phyloP scores from a whole-genome alignment of 2,329 filamentous ascomycete genomes.

The Paecilomyces formosus region DNA sequence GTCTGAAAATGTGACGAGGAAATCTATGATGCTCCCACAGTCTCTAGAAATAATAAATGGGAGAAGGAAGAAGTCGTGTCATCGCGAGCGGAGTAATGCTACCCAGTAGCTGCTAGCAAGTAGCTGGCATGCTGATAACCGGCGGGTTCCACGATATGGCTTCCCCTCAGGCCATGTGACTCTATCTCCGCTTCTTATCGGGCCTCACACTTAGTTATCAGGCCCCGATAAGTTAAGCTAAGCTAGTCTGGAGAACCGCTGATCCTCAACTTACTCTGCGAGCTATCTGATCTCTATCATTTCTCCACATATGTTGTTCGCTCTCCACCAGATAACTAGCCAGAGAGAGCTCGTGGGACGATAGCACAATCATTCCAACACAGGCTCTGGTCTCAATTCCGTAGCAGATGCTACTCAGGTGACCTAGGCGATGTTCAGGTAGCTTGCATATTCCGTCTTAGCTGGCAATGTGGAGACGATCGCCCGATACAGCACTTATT shows the following conservation, averaged over 20 bases:
- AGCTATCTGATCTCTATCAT: background rate
- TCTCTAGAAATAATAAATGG: slow-evolving; percentile 17
- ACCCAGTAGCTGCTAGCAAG: too few species aligned
- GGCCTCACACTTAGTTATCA: background rate
- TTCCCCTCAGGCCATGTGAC: background rate
- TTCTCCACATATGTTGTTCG: background rate
- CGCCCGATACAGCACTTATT: background rate
- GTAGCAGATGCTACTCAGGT: background rate
- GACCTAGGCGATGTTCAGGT: background rate
- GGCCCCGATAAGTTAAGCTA: background rate
- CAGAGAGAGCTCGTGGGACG: background rate
- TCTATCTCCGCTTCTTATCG: background rate
- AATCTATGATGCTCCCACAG: slow-evolving; percentile 29
- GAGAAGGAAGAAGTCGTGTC: background rate
- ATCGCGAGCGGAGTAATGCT: background rate
- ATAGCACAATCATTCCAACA: background rate
- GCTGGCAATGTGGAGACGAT: background rate
- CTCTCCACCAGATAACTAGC: background rate
- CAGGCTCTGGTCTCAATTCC: background rate
- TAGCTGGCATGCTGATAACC: background rate
- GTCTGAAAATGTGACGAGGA: slow-evolving; percentile 4
- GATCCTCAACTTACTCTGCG: background rate
- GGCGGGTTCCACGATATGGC: background rate
- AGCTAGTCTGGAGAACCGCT: background rate
- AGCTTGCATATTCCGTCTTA: background rate